Evolutionary conservation across 352 stramenopile genomes (phyloP).

Genomic region (Pythium volutum): DNA sequence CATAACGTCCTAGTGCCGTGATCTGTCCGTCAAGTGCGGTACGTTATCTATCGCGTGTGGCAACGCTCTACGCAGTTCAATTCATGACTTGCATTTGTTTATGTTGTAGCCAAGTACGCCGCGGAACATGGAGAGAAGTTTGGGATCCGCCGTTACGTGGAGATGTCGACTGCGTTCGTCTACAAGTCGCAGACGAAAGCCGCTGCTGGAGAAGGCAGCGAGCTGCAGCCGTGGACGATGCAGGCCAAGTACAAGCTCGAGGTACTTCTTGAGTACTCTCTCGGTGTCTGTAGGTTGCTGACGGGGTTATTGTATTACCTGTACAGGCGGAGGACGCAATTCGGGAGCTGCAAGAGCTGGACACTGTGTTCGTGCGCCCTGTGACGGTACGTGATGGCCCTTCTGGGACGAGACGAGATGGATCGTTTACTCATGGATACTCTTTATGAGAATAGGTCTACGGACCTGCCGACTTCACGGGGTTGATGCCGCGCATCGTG

Average conservation of each 20-base stretch:
- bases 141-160: slow-evolving; percentile 74
- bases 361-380: slow-evolving; percentile 72
- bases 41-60: slow-evolving; percentile 17
- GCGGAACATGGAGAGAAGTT: slow-evolving; percentile 63
- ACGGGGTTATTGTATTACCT: not conserved
- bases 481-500: slow-evolving; percentile 84
- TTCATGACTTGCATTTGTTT: not conserved
- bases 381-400: slow-evolving; percentile 42
- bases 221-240: slow-evolving; percentile 77
- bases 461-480: slow-evolving; percentile 68
- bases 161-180: slow-evolving; percentile 87
- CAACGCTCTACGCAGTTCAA: too few relatives aligned
- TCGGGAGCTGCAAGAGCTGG: slow-evolving; percentile 46
- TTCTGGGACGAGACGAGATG: too few relatives aligned
- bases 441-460: slow-evolving; percentile 49
- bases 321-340: slow-evolving; percentile 74
- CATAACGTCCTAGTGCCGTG: slow-evolving; percentile 50
- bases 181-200: slow-evolving; percentile 85
- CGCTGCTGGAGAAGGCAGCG: slow-evolving; percentile 52
- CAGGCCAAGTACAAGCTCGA: slow-evolving; percentile 87
- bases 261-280: slow-evolving; percentile 13
- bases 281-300: not conserved
- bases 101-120: slow-evolving; percentile 22
- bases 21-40: slow-evolving; percentile 85
- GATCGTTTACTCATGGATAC: not conserved